These are phyloP conservation scores for Hirsutella rhossiliensis DNA, from an alignment of 2,329 filamentous ascomycete species.

Conservation along the genomic window DNA sequence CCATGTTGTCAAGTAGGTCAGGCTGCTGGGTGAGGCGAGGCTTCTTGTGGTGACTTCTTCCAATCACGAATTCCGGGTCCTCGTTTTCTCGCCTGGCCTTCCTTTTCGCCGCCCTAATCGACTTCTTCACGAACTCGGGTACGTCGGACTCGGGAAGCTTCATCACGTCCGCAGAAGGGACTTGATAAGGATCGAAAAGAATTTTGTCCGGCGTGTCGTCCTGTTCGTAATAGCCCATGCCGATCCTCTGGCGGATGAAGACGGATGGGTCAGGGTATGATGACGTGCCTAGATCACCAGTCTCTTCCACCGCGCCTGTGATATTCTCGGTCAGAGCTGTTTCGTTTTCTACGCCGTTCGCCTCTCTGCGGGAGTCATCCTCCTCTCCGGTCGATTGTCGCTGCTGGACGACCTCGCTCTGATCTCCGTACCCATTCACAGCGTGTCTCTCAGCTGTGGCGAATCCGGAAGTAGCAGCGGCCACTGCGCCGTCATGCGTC, in stretches of 20 bases:
- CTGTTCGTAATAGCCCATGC: conserved; percentile 50
- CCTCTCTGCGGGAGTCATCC: neutral
- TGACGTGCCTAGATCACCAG: conserved; percentile 18
- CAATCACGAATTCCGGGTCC: conserved; percentile 38
- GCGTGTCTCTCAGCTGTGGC: neutral
- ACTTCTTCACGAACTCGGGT: conserved; percentile 43
- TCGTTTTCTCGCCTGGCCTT: conserved; percentile 40
- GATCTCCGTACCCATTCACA: conserved; percentile 15
- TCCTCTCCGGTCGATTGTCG: conserved; percentile 4
- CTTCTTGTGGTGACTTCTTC: conserved; percentile 32
- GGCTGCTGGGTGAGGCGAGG: conserved; percentile 14
- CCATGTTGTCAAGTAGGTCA: conserved; percentile 29
- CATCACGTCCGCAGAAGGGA: conserved; percentile 33
- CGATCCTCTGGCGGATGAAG: conserved; percentile 36
- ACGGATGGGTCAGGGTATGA: conserved; percentile 38
- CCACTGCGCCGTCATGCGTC: conserved; percentile 7
- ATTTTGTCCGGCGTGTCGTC: conserved; percentile 45
- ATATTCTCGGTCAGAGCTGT: neutral
- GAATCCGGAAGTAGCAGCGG: neutral
- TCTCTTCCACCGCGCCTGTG: conserved; percentile 2
- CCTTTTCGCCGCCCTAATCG: conserved; percentile 39
- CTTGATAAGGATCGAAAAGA: conserved; percentile 46
- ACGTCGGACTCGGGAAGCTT: conserved; percentile 31
- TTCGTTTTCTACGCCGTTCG: conserved; percentile 4
- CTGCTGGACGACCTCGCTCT: conserved; percentile 19